These are phyloP conservation scores for Strobilomyces dryophilus DNA, from an alignment of 768 basidiomycete species.

Conservation along the genomic window DNA sequence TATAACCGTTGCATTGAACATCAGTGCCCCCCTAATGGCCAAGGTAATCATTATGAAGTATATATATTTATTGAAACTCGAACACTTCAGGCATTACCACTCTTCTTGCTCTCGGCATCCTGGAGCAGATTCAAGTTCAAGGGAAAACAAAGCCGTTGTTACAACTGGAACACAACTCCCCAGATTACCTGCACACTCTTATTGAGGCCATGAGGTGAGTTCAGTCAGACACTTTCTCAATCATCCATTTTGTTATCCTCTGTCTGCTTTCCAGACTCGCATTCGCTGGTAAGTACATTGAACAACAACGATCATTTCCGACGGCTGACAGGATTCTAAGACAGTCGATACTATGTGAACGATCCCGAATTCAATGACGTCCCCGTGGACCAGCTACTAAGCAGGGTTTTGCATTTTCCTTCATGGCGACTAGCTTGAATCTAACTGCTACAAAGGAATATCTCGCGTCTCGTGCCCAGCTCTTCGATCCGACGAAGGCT, in stretches of 20 bases:
- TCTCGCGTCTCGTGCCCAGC: conserved; percentile 68
- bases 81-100: conserved; percentile 70
- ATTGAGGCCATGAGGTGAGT: conserved; percentile 79
- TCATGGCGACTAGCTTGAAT: not conserved
- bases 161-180: conserved; percentile 87
- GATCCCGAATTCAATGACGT: conserved; percentile 79
- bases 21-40: conserved; percentile 94
- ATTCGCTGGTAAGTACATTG: conserved; percentile 59
- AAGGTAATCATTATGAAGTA: conserved; percentile 48
- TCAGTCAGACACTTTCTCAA: not conserved
- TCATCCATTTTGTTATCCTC: conserved; percentile 1
- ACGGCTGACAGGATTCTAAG: conserved; percentile 33
- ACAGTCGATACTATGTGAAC: conserved; percentile 86
- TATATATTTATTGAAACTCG: not conserved
- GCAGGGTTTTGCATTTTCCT: conserved; percentile 51
- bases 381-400: conserved; percentile 79
- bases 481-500: conserved; percentile 69
- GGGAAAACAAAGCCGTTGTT: conserved; percentile 63
- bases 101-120: conserved; percentile 85
- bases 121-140: conserved; percentile 80
- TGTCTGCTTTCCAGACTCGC: conserved; percentile 40
- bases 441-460: conserved; percentile 59
- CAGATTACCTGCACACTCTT: conserved; percentile 82
- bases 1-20: not conserved
- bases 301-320: not conserved